Evolutionary conservation across 2,329 filamentous ascomycete species (phyloP).

Genomic region (Cladosporium sp.): DNA sequence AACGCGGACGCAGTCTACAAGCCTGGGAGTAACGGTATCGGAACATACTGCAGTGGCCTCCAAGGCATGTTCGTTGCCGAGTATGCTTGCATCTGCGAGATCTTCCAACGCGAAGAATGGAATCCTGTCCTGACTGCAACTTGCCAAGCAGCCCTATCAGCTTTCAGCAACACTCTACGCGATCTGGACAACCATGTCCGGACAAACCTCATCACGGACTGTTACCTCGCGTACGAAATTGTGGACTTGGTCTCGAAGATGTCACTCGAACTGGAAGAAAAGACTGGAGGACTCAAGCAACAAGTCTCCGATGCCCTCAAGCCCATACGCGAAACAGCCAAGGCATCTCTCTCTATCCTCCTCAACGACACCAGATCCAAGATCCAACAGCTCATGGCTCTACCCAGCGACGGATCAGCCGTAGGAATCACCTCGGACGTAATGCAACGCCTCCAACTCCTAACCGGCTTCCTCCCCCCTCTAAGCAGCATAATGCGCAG

Average conservation of each 20-base stretch:
- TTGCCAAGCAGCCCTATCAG: conserved; percentile 70
- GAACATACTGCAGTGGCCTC: conserved; percentile 80
- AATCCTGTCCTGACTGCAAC: conserved; percentile 71
- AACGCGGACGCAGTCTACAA: conserved; percentile 76
- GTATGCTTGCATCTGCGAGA: conserved; percentile 81
- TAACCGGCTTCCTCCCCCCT: conserved; percentile 81
- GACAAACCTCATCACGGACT: conserved; percentile 79
- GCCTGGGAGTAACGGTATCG: conserved; percentile 84
- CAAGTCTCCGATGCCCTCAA: conserved; percentile 80
- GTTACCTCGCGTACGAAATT: conserved; percentile 91
- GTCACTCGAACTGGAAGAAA: conserved; percentile 71
- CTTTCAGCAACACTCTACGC: conserved; percentile 78
- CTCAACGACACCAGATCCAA: conserved; percentile 76
- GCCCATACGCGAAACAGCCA: conserved; percentile 86
- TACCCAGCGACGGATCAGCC: conserved; percentile 74
- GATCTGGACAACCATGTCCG: conserved; percentile 91
- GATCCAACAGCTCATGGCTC: conserved; percentile 57
- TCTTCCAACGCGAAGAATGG: conserved; percentile 85
- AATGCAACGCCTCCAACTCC: conserved; percentile 78
- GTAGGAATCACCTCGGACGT: conserved; percentile 75
- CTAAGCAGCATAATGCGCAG: conserved; percentile 88
- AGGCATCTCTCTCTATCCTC: conserved; percentile 75
- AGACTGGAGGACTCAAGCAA: conserved; percentile 79
- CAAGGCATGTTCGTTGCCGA: conserved; percentile 84
- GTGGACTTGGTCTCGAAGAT: conserved; percentile 81